Conservation (phyloP, 1,284 basidiomycete species). For the Moesziomyces antarcticus region DNA sequence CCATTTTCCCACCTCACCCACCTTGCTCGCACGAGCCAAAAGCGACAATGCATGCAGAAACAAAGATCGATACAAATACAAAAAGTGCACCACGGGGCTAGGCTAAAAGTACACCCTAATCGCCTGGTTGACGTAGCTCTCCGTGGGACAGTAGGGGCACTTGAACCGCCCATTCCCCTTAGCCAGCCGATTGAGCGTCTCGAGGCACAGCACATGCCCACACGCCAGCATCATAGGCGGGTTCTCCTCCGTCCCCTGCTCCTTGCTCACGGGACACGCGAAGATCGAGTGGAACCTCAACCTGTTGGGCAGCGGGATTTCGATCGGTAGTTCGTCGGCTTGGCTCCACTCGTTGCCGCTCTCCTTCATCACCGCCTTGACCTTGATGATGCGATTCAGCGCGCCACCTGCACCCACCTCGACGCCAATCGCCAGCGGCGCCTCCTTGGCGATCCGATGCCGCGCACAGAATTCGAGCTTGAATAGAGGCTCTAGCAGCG, state of each 20-base stretch:
- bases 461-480: constrained; percentile 88
- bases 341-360: constrained; percentile 90
- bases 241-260: constrained; percentile 90
- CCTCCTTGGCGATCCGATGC: constrained; percentile 85
- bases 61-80: constrained; percentile 3
- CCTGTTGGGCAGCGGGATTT: constrained; percentile 84
- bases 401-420: constrained; percentile 91
- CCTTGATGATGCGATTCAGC: constrained; percentile 88
- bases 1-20: no score
- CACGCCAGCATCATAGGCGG: constrained; percentile 98
- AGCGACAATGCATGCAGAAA: no score
- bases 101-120: constrained; percentile 59
- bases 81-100: no score
- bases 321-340: constrained; percentile 89
- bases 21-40: no score
- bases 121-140: constrained; percentile 55
- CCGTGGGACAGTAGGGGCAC: constrained; percentile 64
- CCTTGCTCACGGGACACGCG: constrained; percentile 96
- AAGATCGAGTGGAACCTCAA: constrained; percentile 93
- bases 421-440: constrained; percentile 84
- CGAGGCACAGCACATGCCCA: constrained; percentile 74
- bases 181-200: constrained; percentile 56
- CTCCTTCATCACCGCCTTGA: constrained; percentile 89
- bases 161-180: constrained; percentile 77
- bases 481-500: constrained; percentile 82